These are phyloP conservation scores for Colletotrichum viniferum DNA, from an alignment of 2,329 filamentous ascomycete genomes.

Conservation along the genomic window DNA sequence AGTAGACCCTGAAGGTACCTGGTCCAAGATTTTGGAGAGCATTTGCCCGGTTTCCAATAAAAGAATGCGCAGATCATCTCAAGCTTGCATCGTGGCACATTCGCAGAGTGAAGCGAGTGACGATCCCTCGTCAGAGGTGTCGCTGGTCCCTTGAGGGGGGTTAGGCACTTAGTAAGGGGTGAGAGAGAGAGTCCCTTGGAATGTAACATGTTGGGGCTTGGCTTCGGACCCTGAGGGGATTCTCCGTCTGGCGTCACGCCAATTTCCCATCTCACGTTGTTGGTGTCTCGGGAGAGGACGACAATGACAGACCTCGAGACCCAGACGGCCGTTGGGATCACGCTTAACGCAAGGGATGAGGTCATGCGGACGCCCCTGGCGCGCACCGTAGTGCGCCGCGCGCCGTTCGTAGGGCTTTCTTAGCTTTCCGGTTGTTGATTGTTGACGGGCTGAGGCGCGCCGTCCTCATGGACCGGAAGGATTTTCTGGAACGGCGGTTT, in stretches of 20 bases:
- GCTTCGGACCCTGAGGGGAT: slow-evolving; percentile 1
- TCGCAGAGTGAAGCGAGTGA: not conserved
- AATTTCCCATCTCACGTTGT: not conserved
- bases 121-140: not conserved
- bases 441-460: not conserved
- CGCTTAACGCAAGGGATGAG: slow-evolving; percentile 17
- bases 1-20: not conserved
- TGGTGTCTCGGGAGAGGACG: slow-evolving; percentile 7
- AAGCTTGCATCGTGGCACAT: not conserved
- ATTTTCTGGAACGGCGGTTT: not conserved
- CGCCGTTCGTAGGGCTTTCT: not conserved
- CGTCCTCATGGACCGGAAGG: not conserved
- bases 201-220: not conserved
- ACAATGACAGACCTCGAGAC: not conserved
- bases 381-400: not conserved
- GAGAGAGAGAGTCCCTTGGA: not conserved
- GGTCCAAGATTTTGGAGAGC: not conserved
- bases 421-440: not conserved
- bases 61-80: slow-evolving; percentile 1
- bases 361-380: not conserved
- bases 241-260: not conserved
- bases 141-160: not conserved
- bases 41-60: not conserved
- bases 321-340: not conserved
- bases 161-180: not conserved